Conservation (phyloP, 1,284 basidiomycete species). For the Mycena sp. region DNA sequence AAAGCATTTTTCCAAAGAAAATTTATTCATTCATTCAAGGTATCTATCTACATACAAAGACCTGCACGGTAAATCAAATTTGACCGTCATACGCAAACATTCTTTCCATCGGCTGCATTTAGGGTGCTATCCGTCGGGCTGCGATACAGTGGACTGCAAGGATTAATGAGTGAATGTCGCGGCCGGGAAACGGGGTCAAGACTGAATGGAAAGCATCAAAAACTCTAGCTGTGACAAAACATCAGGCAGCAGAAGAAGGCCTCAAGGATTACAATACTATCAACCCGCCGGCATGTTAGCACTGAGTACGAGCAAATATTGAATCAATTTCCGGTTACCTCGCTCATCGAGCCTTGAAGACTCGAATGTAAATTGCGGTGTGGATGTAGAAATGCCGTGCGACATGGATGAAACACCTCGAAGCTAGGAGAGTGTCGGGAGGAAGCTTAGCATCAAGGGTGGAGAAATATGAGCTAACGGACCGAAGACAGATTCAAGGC, state of each 20-base stretch:
- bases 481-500: constrained; percentile 5
- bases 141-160: constrained; percentile 10
- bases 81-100: constrained; percentile 12
- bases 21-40: not conserved
- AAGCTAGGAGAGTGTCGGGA: constrained; percentile 11
- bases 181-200: constrained; percentile 1
- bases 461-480: constrained; percentile 9
- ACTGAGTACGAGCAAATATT: constrained; percentile 9
- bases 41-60: constrained; percentile 1
- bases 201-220: constrained; percentile 1
- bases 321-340: constrained; percentile 4
- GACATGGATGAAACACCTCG: constrained; percentile 9
- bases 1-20: not conserved
- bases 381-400: constrained; percentile 7
- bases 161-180: constrained; percentile 14
- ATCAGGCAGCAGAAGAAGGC: constrained; percentile 5
- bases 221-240: constrained; percentile 10
- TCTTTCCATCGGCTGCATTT: constrained; percentile 9
- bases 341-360: constrained; percentile 4
- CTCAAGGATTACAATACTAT: constrained; percentile 7
- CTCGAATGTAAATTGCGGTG: constrained; percentile 6
- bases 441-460: constrained; percentile 12
- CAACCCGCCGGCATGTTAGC: constrained; percentile 3
- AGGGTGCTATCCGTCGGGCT: not conserved
- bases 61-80: constrained; percentile 10